These are phyloP conservation scores for Microcos paniculata DNA, from an alignment of 345 rosid species.

Conservation along the genomic window DNA sequence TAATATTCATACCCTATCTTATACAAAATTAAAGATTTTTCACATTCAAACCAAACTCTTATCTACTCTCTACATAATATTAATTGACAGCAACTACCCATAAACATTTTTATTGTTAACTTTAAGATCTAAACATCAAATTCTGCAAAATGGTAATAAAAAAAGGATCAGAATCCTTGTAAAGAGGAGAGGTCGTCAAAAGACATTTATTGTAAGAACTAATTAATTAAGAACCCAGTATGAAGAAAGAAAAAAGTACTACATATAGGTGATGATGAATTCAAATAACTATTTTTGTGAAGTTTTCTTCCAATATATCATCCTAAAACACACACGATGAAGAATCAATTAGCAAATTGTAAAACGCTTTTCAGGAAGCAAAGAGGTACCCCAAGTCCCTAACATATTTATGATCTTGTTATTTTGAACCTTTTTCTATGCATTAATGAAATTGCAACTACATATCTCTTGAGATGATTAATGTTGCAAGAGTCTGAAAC, in stretches of 20 bases:
- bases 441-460: background rate
- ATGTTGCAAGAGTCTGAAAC: background rate
- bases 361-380: background rate
- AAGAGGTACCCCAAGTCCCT: background rate
- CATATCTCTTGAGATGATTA: background rate
- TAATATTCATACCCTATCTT: background rate
- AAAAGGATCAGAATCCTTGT: background rate
- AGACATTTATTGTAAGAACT: background rate
- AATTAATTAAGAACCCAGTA: no score
- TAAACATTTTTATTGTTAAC: background rate
- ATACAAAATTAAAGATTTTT: background rate
- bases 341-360: background rate
- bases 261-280: conserved; percentile 29
- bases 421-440: no score
- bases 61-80: background rate
- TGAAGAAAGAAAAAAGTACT: no score
- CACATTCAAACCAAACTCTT: background rate
- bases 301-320: conserved; percentile 19
- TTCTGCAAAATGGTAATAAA: background rate
- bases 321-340: conserved; percentile 16
- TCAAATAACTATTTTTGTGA: conserved; percentile 9
- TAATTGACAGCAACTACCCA: background rate
- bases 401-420: background rate
- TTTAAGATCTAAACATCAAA: background rate
- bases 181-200: background rate